These are phyloP conservation scores for Porcisia hertigi DNA, from an alignment of 208 protist genomes.

Conservation along the genomic window DNA sequence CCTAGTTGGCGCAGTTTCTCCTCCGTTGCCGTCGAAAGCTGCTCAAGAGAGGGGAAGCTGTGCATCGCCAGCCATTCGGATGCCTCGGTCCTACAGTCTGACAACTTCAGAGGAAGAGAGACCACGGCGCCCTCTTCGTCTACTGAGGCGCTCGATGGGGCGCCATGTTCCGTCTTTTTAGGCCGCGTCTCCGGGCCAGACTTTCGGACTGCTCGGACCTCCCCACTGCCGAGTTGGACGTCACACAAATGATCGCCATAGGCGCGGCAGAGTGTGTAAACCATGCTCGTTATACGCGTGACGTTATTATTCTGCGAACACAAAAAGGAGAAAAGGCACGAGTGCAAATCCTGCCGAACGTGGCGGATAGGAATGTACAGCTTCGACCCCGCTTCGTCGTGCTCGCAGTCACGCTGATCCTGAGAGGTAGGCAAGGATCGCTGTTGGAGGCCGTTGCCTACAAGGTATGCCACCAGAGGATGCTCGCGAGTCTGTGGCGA, in stretches of 20 bases:
- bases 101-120: neutral
- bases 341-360: slow-evolving; percentile 73
- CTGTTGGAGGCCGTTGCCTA: neutral
- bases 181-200: neutral
- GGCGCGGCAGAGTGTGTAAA: slow-evolving; percentile 41
- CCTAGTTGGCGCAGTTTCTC: slow-evolving; percentile 42
- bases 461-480: slow-evolving; percentile 53
- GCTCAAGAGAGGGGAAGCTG: slow-evolving; percentile 49
- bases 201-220: slow-evolving; percentile 15
- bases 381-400: neutral
- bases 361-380: slow-evolving; percentile 42
- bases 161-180: neutral
- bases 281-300: slow-evolving; percentile 64
- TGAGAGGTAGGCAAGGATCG: no score
- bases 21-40: slow-evolving; percentile 41
- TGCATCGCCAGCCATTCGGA: slow-evolving; percentile 43
- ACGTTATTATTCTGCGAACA: slow-evolving; percentile 89
- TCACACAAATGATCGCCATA: slow-evolving; percentile 66
- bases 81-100: neutral
- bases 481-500: slow-evolving; percentile 49
- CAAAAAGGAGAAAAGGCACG: slow-evolving; percentile 72
- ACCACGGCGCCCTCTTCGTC: neutral
- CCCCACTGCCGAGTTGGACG: slow-evolving; percentile 38
- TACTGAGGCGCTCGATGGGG: neutral
- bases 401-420: neutral